Conservation (phyloP, 78 protist genomes). For the Protostelium mycophagum region DNA sequence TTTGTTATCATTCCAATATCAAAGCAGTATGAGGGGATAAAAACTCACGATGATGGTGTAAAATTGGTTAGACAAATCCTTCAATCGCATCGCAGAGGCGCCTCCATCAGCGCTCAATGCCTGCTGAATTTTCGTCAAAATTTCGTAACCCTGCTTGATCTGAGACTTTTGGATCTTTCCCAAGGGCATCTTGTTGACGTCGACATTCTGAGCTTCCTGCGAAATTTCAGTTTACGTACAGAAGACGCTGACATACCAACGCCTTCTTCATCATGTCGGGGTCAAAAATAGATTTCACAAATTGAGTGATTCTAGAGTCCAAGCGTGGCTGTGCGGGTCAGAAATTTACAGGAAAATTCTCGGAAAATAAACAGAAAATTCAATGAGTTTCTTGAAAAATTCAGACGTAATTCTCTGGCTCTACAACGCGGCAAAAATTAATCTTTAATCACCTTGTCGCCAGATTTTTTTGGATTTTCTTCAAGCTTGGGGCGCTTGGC, state of each 20-base stretch:
- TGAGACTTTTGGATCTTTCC: constrained; percentile 78
- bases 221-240: too few relatives aligned
- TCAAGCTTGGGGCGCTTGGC: constrained; percentile 3
- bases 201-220: constrained; percentile 54
- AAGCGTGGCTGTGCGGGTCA: background rate
- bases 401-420: too few relatives aligned
- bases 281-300: constrained; percentile 63
- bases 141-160: constrained; percentile 58
- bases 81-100: background rate
- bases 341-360: too few relatives aligned
- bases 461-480: background rate
- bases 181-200: constrained; percentile 74
- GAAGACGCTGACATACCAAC: too few relatives aligned
- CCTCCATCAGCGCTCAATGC: background rate
- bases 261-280: constrained; percentile 60
- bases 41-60: constrained; percentile 23
- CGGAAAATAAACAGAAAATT: too few relatives aligned
- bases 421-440: background rate
- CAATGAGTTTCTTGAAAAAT: too few relatives aligned
- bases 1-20: background rate
- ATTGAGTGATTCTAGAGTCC: background rate
- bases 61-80: constrained; percentile 26
- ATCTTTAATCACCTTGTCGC: background rate
- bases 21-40: background rate
- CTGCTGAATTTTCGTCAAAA: constrained; percentile 39